phyloP scores from a whole-genome alignment of 352 stramenopile genomes.

The Phytophthora quininea region DNA sequence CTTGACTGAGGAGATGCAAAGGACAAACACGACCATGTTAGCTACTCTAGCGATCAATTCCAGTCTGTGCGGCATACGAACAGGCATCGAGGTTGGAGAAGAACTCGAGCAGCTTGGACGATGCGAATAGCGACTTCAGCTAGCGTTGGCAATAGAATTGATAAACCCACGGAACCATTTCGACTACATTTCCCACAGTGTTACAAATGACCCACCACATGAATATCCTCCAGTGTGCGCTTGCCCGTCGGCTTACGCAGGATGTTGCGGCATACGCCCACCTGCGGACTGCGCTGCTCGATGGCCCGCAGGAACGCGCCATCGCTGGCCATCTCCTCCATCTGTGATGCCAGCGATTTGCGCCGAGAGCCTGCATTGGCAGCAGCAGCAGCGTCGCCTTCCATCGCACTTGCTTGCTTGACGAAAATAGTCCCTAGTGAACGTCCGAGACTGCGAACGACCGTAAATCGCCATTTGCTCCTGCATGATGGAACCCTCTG shows the following conservation, averaged over 20 bases:
- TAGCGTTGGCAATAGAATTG: constrained; percentile 10
- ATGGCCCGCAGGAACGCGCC: constrained; percentile 51
- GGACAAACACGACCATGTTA: neutral
- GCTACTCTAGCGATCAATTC: neutral
- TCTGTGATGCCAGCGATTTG: constrained; percentile 54
- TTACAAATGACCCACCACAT: constrained; percentile 45
- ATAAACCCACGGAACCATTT: neutral
- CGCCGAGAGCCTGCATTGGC: constrained; percentile 13
- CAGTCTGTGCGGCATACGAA: constrained; percentile 34
- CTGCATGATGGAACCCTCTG: too few species aligned
- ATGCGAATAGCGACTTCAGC: constrained; percentile 77
- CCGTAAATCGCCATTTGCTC: too few species aligned
- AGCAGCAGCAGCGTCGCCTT: constrained; percentile 4
- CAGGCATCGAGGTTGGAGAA: constrained; percentile 82
- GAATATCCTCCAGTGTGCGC: constrained; percentile 75
- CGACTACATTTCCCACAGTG: neutral
- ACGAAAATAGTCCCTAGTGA: too few species aligned
- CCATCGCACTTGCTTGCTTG: neutral
- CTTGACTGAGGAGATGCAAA: constrained; percentile 31
- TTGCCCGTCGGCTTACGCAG: constrained; percentile 57
- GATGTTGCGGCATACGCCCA: constrained; percentile 58
- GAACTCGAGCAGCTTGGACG: constrained; percentile 81
- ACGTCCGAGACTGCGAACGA: too few species aligned
- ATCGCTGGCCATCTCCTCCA: constrained; percentile 46
- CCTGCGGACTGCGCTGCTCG: constrained; percentile 51